Base-by-base conservation (phyloP, 371 early-diverging fungal species). In the Mortierella sp. region DNA sequence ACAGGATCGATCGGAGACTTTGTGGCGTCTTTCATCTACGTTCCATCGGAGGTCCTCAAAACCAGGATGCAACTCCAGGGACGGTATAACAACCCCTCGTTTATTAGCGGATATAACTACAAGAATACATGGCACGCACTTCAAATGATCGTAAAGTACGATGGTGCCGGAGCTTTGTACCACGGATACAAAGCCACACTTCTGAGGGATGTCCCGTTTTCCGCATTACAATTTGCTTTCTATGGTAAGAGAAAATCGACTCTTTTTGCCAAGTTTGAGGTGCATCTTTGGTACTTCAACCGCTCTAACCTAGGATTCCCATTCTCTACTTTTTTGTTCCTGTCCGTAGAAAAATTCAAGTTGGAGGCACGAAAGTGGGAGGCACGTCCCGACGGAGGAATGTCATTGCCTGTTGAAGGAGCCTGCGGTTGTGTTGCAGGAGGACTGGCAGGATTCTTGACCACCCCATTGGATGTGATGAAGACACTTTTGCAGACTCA, bases 51-150 rank as follows among this genome's bases (percentile, higher is more conserved):
- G 72, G 92, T 93, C 5, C 63, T 94, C 39, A 94, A 94, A 72
- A 92, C 93, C 1, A 81, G 94, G 51, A 79, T 94, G 82, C 94
- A 94, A 65, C 72, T 94, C 27, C 94, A 94, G 58, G 94, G 94
- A 9, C 82, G 87, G 59, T 91, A 91, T 64, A 91, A 90, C 55
- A 92, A 92, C 72, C 90, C 92, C 21, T 86, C 90, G 55, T 90
- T 90, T 68, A 81, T 89, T 42, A 90, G 91, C 37, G 89, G 88
- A 61, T 90, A 91, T 69, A 92, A 92, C 63, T 92, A 94, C 71
- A 82, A 81, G 64, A 86, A 82, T 62, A 89, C 89, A 57, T 87
- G 84, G 84, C 87, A 92, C 75, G 94, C 94, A 24, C 80, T 90
- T 23, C 82, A 73, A 63, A 88, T 85, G 90, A 88, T 91, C 78